A percentile compares a stretch with the other conserved stretches of the same genome.
Evolutionary conservation across 2,329 filamentous ascomycete species (phyloP).

Genomic region (Sporothrix curviconia): DNA sequence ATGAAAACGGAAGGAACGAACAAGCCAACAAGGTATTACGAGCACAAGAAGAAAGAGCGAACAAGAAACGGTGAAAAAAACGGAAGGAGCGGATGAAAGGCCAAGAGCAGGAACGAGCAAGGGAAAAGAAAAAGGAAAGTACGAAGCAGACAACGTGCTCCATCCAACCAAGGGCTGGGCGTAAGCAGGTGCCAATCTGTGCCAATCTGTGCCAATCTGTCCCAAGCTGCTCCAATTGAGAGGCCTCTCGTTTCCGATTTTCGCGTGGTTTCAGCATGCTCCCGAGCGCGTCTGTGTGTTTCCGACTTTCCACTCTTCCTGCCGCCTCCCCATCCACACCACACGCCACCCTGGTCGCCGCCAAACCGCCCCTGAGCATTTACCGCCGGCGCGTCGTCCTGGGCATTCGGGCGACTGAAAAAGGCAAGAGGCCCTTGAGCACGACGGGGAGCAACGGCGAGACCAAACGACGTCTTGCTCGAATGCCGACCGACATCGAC

Average conservation of each 20-base stretch:
- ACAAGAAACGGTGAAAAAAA: too few relatives aligned
- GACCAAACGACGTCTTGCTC: background rate
- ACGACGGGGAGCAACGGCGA: background rate
- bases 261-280: too few relatives aligned
- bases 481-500: background rate
- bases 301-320: background rate
- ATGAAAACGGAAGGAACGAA: too few relatives aligned
- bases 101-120: too few relatives aligned
- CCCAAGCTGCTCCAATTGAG: background rate
- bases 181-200: background rate
- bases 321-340: background rate
- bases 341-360: too few relatives aligned
- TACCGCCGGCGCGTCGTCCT: conserved; percentile 5
- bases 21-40: too few relatives aligned
- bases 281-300: background rate
- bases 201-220: too few relatives aligned
- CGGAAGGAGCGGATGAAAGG: too few relatives aligned
- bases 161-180: conserved; percentile 3
- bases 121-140: too few relatives aligned
- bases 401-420: background rate
- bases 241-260: background rate
- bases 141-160: too few relatives aligned
- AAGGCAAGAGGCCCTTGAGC: background rate
- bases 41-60: too few relatives aligned
- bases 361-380: conserved; percentile 6